Evolutionary conservation across 139 green algal genomes (phyloP).

Genomic region (Desmodesmus armatus): DNA sequence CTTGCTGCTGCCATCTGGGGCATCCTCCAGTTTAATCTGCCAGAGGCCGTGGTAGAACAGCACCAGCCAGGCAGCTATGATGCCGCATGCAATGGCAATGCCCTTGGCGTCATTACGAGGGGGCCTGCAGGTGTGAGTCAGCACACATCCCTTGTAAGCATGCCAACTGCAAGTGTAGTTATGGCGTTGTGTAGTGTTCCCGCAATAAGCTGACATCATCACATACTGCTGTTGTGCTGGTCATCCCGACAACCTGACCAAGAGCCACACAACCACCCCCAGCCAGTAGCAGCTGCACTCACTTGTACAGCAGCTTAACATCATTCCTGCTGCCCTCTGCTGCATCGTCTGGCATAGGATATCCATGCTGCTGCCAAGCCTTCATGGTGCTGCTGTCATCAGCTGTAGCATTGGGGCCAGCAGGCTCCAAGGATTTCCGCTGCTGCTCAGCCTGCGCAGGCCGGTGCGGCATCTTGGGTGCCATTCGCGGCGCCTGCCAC

Average conservation of each 20-base stretch:
- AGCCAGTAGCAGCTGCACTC: constrained; percentile 2
- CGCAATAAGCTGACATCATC: neutral
- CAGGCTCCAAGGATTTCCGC: no score
- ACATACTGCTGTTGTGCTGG: neutral
- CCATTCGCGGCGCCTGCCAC: no score
- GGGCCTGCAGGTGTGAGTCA: constrained; percentile 42
- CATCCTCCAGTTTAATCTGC: constrained; percentile 33
- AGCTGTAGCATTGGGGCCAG: no score
- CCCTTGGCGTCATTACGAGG: constrained; percentile 47
- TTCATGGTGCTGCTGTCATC: neutral
- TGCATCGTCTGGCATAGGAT: constrained; percentile 45
- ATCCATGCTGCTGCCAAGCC: constrained; percentile 45
- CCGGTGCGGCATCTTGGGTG: no score
- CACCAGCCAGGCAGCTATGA: constrained; percentile 51
- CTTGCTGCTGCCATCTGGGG: neutral
- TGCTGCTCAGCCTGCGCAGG: no score
- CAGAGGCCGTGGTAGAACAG: constrained; percentile 56
- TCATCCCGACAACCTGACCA: neutral
- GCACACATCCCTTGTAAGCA: neutral
- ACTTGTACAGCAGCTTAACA: constrained; percentile 37
- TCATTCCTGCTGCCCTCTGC: neutral
- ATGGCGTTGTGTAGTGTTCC: no score
- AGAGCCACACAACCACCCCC: no score
- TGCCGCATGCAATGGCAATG: constrained; percentile 39
- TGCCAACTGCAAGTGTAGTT: no score